Conservation (phyloP, 1,284 basidiomycete genomes). For the Coniophora puteana region DNA sequence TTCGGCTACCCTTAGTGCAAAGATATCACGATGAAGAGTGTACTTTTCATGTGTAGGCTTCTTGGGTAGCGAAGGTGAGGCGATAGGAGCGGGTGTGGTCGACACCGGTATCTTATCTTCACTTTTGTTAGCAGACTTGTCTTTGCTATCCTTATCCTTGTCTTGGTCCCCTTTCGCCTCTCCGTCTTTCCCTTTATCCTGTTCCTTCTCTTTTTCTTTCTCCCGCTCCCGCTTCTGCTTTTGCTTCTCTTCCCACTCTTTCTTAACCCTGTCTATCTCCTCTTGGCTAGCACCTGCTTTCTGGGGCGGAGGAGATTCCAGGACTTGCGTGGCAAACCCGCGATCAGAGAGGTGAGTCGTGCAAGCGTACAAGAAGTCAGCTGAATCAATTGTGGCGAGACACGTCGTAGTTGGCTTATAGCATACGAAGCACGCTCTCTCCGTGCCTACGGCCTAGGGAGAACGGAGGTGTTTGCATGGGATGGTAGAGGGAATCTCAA, state of each 20-base stretch:
- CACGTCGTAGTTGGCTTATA: constrained; percentile 70
- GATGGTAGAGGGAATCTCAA: not conserved
- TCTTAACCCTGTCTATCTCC: constrained; percentile 71
- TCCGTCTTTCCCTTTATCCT: constrained; percentile 33
- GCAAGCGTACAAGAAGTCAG: constrained; percentile 77
- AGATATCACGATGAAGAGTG: constrained; percentile 56
- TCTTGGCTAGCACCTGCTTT: constrained; percentile 51
- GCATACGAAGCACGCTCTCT: constrained; percentile 70
- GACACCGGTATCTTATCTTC: constrained; percentile 24
- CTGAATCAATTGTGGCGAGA: constrained; percentile 67
- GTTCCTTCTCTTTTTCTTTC: constrained; percentile 40
- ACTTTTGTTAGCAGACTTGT: constrained; percentile 20
- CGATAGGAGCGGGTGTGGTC: constrained; percentile 16
- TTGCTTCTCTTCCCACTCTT: constrained; percentile 76
- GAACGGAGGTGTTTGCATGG: not conserved
- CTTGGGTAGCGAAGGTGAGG: constrained; percentile 24
- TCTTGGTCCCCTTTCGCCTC: constrained; percentile 26
- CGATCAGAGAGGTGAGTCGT: constrained; percentile 62
- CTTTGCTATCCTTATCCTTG: constrained; percentile 26
- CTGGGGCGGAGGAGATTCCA: constrained; percentile 36
- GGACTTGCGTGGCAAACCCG: constrained; percentile 62
- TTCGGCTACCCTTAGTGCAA: constrained; percentile 55
- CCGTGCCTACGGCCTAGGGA: constrained; percentile 58
- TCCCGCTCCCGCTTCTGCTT: constrained; percentile 53
- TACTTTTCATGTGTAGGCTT: constrained; percentile 49